Evolutionary conservation across 257 asterid species (phyloP), one percentile per base, ranked within the genome.

Genomic region (Mentha longifolia): DNA sequence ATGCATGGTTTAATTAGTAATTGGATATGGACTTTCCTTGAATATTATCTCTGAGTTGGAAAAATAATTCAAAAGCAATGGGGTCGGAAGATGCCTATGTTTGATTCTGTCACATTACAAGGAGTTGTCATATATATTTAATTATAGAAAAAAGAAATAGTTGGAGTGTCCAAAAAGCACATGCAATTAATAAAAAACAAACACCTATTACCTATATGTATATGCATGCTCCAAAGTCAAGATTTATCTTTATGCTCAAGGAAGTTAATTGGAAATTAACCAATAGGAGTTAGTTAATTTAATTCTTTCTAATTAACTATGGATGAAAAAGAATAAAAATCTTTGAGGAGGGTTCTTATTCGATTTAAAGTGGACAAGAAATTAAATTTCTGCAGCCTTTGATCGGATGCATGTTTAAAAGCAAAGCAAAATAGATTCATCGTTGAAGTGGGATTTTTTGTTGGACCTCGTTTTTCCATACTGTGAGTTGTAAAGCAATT

Each of bases 311-410:
- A 61, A 60, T 65, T 60, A 60, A 51, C 6, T 33, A 52, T 31
- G 75, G 65, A 72, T 39, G 76, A 22, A 74, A 66, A 51, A 65
- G 81, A 79, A 78, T 74, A 73, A 15, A 74, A 65, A 73, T 61
- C 49, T 47, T 47, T 7, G 49, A 42, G 59, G 45, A 64, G 62
- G 79, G 80, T 69, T 78, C 77, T 82, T 76, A 79, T 82, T 82
- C 86, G 76, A 82, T 79, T 49, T 30, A 28, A 72, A 79, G 84
- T 70, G 80, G 82, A 22, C 16, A 28, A 50, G 61, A 71, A 56
- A 72, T 11, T 7, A 64, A 7, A 42, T 16, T 22, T 52, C 42
- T 54, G 81, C 77, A 70, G 76, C 68, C 72, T 82, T 42, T 67
- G 31, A 28, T 28, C 31, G 1, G 31, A 28, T 60, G 42, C 55